A percentile compares a stretch with the other conserved stretches of the same genome.
Evolutionary conservation across 1,284 basidiomycete genomes (phyloP).

Genomic region (Ustilago lituana): DNA sequence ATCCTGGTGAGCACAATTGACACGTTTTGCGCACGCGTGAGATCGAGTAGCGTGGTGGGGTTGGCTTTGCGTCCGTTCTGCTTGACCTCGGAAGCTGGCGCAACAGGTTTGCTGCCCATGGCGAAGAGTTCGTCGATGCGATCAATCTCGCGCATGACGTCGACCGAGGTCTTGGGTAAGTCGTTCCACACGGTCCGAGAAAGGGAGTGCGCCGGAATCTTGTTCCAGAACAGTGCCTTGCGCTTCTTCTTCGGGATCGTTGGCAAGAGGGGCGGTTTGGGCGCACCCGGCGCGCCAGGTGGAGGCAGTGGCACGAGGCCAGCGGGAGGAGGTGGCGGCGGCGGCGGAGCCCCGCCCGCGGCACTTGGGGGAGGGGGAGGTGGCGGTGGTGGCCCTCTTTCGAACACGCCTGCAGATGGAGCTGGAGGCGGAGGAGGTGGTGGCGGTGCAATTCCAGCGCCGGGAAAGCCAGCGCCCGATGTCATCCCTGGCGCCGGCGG

Average conservation of each 20-base stretch:
- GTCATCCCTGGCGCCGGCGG: slow-evolving; percentile 19
- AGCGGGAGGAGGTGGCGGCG: slow-evolving; percentile 8
- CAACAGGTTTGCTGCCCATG: slow-evolving; percentile 70
- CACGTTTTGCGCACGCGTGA: slow-evolving; percentile 51
- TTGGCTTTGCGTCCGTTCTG: slow-evolving; percentile 33
- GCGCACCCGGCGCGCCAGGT: slow-evolving; percentile 16
- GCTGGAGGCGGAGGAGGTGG: slow-evolving; percentile 32
- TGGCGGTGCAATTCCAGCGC: slow-evolving; percentile 12
- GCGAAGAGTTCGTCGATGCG: slow-evolving; percentile 77
- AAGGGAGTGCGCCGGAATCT: slow-evolving; percentile 72
- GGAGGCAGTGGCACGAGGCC: slow-evolving; percentile 29
- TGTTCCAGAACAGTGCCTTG: slow-evolving; percentile 85
- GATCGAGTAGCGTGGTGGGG: slow-evolving; percentile 51
- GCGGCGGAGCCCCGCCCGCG: slow-evolving; percentile 10
- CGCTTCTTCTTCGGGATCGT: slow-evolving; percentile 73
- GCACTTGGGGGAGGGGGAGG: slow-evolving; percentile 27
- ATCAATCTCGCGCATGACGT: slow-evolving; percentile 69
- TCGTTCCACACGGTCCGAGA: slow-evolving; percentile 79
- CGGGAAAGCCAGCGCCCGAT: not conserved
- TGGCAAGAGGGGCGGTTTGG: slow-evolving; percentile 36
- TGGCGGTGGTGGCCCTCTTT: slow-evolving; percentile 32
- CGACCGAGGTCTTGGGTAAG: slow-evolving; percentile 68
- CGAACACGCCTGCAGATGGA: not conserved
- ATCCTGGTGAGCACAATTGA: slow-evolving; percentile 55
- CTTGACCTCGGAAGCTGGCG: slow-evolving; percentile 24